phyloP scores from a whole-genome alignment of 495 filamentous ascomycete genomes.

The Podospora tetraspora region DNA sequence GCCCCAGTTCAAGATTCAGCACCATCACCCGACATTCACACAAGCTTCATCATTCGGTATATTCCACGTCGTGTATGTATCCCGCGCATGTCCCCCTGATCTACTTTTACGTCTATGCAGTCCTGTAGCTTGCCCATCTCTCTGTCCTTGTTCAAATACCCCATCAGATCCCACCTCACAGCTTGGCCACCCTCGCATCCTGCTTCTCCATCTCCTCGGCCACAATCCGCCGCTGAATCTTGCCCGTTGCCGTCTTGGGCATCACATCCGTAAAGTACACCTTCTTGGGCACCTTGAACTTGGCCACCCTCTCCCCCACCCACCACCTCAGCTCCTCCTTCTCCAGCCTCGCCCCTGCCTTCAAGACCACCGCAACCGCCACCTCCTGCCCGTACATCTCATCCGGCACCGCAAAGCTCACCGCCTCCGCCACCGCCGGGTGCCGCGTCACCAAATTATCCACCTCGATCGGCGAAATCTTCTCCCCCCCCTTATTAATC shows the following conservation, averaged over 20 bases:
- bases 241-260: slow-evolving; percentile 88
- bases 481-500: slow-evolving; percentile 80
- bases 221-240: slow-evolving; percentile 75
- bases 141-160: not conserved
- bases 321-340: slow-evolving; percentile 59
- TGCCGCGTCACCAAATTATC: slow-evolving; percentile 71
- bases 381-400: slow-evolving; percentile 80
- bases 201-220: slow-evolving; percentile 70
- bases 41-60: not conserved
- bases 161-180: slow-evolving; percentile 23
- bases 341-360: slow-evolving; percentile 47
- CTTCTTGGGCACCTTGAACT: slow-evolving; percentile 84
- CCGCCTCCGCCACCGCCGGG: slow-evolving; percentile 66
- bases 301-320: slow-evolving; percentile 61
- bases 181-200: slow-evolving; percentile 36
- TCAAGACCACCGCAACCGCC: slow-evolving; percentile 70
- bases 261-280: slow-evolving; percentile 75
- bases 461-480: slow-evolving; percentile 77
- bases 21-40: not conserved
- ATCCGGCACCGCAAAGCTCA: slow-evolving; percentile 71
- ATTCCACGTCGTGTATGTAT: not conserved
- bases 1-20: not conserved
- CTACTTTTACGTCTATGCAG: not conserved
- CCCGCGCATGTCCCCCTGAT: not conserved
- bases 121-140: not conserved